These are phyloP conservation scores for Talaromyces liani DNA, from an alignment of 495 filamentous ascomycete species.

Conservation along the genomic window DNA sequence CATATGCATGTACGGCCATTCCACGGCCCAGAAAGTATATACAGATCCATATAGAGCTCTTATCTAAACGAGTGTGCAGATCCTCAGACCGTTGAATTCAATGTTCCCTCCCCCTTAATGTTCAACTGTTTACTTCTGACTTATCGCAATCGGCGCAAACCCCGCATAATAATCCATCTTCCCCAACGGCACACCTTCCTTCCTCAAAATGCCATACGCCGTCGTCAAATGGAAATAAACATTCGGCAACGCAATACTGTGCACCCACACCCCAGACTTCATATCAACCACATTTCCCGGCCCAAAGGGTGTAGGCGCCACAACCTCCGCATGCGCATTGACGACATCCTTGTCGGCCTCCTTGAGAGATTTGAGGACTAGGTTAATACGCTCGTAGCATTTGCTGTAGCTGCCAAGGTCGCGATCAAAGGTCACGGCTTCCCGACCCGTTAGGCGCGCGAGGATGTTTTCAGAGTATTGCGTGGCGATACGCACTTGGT, in stretches of 20 bases:
- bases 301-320: conserved; percentile 7
- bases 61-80: neutral
- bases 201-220: conserved; percentile 48
- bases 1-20: neutral
- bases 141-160: neutral
- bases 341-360: conserved; percentile 20
- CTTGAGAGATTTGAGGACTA: conserved; percentile 28
- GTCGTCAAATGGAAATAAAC: conserved; percentile 52
- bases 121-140: neutral
- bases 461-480: conserved; percentile 20
- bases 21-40: neutral
- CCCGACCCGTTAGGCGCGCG: conserved; percentile 20
- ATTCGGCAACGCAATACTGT: conserved; percentile 40
- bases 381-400: conserved; percentile 29
- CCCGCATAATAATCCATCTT: conserved; percentile 40
- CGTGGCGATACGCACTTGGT: conserved; percentile 34
- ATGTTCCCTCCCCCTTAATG: too few relatives aligned
- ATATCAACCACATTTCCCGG: conserved; percentile 11
- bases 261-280: conserved; percentile 20
- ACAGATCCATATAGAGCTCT: neutral
- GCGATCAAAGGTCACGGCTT: conserved; percentile 14
- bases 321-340: conserved; percentile 10
- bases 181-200: conserved; percentile 49
- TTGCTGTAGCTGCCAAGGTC: conserved; percentile 32
- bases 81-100: too few relatives aligned